Percentiles rank a stretch among this genome's conserved stretches.
Conservation (phyloP, 2,329 filamentous ascomycete genomes). For the Verruconis gallopava region DNA sequence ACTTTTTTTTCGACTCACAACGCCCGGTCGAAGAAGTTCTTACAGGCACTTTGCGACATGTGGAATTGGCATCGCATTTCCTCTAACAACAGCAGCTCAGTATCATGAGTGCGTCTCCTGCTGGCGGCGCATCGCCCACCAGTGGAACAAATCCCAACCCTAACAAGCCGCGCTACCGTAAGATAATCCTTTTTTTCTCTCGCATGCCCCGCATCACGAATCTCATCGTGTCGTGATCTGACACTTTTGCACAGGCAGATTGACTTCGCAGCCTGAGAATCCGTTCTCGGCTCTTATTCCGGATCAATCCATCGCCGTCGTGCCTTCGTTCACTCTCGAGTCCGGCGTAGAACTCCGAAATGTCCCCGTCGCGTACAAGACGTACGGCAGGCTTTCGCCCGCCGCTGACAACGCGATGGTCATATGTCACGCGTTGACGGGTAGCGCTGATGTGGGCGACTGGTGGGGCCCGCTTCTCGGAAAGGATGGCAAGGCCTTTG, state of each 20-base stretch:
- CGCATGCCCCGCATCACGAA: no score
- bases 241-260: no score
- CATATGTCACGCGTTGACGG: conserved; percentile 73
- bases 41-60: neutral
- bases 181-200: no score
- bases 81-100: neutral
- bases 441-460: conserved; percentile 71
- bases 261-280: conserved; percentile 70
- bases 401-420: conserved; percentile 49
- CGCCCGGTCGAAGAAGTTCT: no score
- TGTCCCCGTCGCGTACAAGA: conserved; percentile 54
- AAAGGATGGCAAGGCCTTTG: conserved; percentile 65
- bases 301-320: conserved; percentile 72
- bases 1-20: neutral
- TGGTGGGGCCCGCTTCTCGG: conserved; percentile 82
- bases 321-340: conserved; percentile 85
- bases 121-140: neutral
- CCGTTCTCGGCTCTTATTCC: conserved; percentile 77
- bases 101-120: neutral
- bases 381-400: conserved; percentile 44
- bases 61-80: neutral
- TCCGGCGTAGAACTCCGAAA: conserved; percentile 76
- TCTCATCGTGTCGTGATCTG: no score
- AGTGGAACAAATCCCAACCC: neutral
- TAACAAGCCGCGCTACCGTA: no score